Evolutionary conservation across 352 stramenopile species (phyloP).

Genomic region (Lagenidium giganteum): DNA sequence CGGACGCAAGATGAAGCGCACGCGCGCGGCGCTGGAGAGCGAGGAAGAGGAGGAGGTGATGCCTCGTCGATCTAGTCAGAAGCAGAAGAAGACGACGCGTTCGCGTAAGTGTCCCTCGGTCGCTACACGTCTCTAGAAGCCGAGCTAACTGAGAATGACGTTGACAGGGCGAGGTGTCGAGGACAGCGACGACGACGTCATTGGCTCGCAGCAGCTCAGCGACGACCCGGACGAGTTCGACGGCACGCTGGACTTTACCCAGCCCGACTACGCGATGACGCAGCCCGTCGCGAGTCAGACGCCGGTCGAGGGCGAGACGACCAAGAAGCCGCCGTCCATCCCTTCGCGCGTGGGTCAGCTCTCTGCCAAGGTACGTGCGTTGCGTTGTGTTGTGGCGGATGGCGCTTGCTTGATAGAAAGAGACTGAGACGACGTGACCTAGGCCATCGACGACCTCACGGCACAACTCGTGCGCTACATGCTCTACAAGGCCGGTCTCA

Average conservation of each 20-base stretch:
- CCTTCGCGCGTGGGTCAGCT: conserved; percentile 44
- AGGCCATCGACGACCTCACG: conserved; percentile 68
- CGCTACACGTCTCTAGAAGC: too few species aligned
- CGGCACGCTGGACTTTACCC: conserved; percentile 66
- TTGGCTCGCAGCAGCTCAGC: background rate
- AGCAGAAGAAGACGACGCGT: too few species aligned
- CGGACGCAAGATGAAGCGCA: conserved; percentile 14
- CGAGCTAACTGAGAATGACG: too few species aligned
- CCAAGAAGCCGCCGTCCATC: conserved; percentile 23
- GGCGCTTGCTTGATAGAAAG: background rate
- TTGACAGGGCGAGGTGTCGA: too few species aligned
- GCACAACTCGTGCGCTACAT: conserved; percentile 78
- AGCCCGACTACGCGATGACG: conserved; percentile 58
- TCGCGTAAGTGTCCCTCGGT: conserved; percentile 4
- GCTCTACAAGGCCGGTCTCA: conserved; percentile 78
- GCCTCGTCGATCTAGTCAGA: too few species aligned
- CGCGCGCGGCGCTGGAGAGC: conserved; percentile 7
- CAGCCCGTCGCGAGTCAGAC: conserved; percentile 28
- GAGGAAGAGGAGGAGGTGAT: conserved; percentile 10
- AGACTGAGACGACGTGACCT: background rate
- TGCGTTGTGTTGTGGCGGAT: background rate
- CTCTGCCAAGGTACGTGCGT: conserved; percentile 34
- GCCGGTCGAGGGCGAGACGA: conserved; percentile 33
- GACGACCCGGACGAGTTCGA: conserved; percentile 33
- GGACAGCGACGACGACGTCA: conserved; percentile 14